Base-by-base conservation (phyloP, 345 rosid species). In the Salix caprea region DNA sequence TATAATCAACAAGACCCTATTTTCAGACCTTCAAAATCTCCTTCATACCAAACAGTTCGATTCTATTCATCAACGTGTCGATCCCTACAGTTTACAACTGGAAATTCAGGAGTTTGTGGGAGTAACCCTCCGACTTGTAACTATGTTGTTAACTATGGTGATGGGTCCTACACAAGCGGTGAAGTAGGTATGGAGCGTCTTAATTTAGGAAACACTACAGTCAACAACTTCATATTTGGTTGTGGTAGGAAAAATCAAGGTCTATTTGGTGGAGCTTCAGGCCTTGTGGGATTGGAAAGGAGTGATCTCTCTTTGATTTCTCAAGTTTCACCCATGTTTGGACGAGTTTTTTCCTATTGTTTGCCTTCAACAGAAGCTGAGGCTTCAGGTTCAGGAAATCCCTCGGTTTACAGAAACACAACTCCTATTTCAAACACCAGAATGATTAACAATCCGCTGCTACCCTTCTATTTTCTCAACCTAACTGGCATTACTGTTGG, bases 321-420 rank as follows among this genome's bases (percentile, higher is more conserved):
- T 32, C 99, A 95, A 80, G 84, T 93, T 65, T 72, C 76, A 10
- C 61, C 73, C 21, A 72, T 72, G 13, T 95, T 91, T 72, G 85
- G 86, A 3, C 96, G 97, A 21, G 85, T 89, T 77, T 93, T 95
- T 85, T 95, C 99, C 21, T 95, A 95, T 56, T 95, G 97, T 83
- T 78, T 95, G 54, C 99, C 99, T 68, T 79, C 89, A 42, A 79
- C 90, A 46, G 87, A 82, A 18, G 77, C 86, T 69, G 88, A 85
- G 69, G 85, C 88, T 74, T 88, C 98, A 12, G 97, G 99, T 42
- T 89, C 99, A 34, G 84, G 84, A 1, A 80, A 86, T 75, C 78
- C 83, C 61, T 88, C 96, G 2, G 78, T 82, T 70, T 89, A 85
- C 87, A 91, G 82, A 79, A 91, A 91, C 75, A 75, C 78, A 54